These are phyloP conservation scores for Bimuria novae-zelandiae DNA, from an alignment of 2,329 filamentous ascomycete genomes.

Conservation along the genomic window DNA sequence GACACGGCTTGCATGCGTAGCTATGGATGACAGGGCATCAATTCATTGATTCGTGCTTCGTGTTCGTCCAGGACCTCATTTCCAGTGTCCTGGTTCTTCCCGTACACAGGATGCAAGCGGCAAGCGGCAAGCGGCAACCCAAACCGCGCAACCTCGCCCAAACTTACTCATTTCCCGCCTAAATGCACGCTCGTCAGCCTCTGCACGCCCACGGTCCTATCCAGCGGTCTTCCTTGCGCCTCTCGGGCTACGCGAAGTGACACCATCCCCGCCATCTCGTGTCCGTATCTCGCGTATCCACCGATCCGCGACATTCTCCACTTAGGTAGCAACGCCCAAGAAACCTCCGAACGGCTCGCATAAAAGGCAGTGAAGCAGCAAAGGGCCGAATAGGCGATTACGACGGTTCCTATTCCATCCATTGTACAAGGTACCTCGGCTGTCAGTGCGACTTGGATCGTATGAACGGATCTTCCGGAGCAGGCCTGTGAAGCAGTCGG, in stretches of 20 bases:
- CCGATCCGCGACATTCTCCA: not conserved
- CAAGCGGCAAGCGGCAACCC: not conserved
- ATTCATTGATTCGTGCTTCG: not conserved
- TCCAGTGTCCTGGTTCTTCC: slow-evolving; percentile 4
- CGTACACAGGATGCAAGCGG: too few species aligned
- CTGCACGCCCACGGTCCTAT: not conserved
- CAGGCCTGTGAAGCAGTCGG: too few species aligned
- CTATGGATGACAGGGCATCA: not conserved
- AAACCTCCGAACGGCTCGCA: not conserved
- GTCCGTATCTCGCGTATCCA: not conserved
- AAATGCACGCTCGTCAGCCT: not conserved
- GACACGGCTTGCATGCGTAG: slow-evolving; percentile 1
- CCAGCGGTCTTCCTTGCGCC: slow-evolving; percentile 10
- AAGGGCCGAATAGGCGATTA: not conserved
- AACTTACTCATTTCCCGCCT: not conserved
- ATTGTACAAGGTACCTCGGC: not conserved
- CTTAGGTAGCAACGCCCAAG: slow-evolving; percentile 1
- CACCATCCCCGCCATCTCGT: slow-evolving; percentile 4
- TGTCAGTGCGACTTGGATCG: too few species aligned
- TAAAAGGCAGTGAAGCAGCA: not conserved
- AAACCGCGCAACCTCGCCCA: not conserved
- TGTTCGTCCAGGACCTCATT: not conserved
- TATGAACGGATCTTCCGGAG: too few species aligned
- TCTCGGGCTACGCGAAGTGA: slow-evolving; percentile 5
- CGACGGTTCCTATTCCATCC: not conserved